Percentiles rank a stretch among this genome's conserved stretches.
phyloP scores from a whole-genome alignment of 495 filamentous ascomycete species.

The Penicillium riverlandense region DNA sequence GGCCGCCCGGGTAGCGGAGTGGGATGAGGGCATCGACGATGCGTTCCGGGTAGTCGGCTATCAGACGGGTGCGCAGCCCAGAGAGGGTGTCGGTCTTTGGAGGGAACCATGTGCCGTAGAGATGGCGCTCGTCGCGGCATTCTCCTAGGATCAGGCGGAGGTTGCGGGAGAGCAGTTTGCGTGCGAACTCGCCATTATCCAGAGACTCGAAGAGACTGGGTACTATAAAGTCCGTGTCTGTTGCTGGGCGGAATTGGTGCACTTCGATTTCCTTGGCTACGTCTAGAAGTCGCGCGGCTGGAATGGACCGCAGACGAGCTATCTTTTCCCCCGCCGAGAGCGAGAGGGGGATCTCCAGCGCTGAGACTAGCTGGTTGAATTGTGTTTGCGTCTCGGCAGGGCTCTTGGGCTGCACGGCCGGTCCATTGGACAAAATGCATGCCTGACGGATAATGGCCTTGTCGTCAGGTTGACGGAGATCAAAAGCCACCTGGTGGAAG shows the following conservation, averaged over 20 bases:
- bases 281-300: constrained; percentile 30
- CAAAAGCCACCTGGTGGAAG: constrained; percentile 51
- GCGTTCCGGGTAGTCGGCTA: constrained; percentile 44
- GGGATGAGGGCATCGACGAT: constrained; percentile 35
- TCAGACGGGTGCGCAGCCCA: constrained; percentile 36
- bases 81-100: constrained; percentile 28
- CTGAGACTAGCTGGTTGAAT: constrained; percentile 47
- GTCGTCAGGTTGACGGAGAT: constrained; percentile 36
- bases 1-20: constrained; percentile 34
- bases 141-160: constrained; percentile 49
- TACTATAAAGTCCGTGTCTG: constrained; percentile 43
- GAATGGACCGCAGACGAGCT: constrained; percentile 31
- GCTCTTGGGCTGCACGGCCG: constrained; percentile 46
- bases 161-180: constrained; percentile 29
- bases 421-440: constrained; percentile 51
- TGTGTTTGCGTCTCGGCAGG: constrained; percentile 40
- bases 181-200: constrained; percentile 42
- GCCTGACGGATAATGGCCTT: constrained; percentile 36
- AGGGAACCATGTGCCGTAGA: constrained; percentile 41
- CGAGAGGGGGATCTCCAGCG: constrained; percentile 35
- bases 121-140: constrained; percentile 45
- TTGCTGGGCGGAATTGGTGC: constrained; percentile 49
- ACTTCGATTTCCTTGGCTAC: constrained; percentile 28
- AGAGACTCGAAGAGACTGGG: constrained; percentile 37
- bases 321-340: constrained; percentile 38